Evolutionary conservation across 768 basidiomycete species (phyloP).

Genomic region (Lactarius indigo): DNA sequence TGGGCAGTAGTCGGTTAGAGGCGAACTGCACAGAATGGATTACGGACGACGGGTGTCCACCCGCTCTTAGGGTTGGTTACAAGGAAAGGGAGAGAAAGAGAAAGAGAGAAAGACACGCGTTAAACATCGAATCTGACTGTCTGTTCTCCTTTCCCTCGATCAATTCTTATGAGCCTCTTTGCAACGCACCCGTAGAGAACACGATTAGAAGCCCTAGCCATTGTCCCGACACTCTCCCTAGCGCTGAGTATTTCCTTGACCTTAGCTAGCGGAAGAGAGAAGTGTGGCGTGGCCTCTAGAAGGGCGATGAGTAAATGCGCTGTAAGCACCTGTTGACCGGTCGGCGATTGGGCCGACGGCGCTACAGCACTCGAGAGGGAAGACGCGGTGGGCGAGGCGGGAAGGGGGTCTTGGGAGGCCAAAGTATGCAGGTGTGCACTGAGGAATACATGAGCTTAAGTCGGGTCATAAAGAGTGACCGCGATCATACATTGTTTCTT

Average conservation of each 20-base stretch:
- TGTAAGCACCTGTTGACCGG: constrained; percentile 67
- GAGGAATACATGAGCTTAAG: constrained; percentile 8
- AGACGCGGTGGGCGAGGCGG: constrained; percentile 55
- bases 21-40: too few relatives aligned
- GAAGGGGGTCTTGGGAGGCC: constrained; percentile 47
- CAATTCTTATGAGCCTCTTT: constrained; percentile 73
- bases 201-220: constrained; percentile 42
- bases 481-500: constrained; percentile 56
- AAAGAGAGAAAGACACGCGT: neutral
- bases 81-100: neutral
- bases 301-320: constrained; percentile 63
- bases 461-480: neutral
- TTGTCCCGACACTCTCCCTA: constrained; percentile 38
- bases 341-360: constrained; percentile 37
- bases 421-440: constrained; percentile 60
- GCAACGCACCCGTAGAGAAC: constrained; percentile 78
- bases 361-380: constrained; percentile 46
- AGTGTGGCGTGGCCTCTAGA: constrained; percentile 48
- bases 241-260: constrained; percentile 54
- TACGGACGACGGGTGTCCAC: too few relatives aligned
- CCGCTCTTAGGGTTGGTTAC: neutral
- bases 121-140: constrained; percentile 67
- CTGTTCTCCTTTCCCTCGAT: constrained; percentile 71
- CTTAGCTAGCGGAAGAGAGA: constrained; percentile 57
- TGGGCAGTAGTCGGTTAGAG: too few relatives aligned